Evolutionary conservation across 768 basidiomycete genomes (phyloP).

Genomic region (Mycena galopus): DNA sequence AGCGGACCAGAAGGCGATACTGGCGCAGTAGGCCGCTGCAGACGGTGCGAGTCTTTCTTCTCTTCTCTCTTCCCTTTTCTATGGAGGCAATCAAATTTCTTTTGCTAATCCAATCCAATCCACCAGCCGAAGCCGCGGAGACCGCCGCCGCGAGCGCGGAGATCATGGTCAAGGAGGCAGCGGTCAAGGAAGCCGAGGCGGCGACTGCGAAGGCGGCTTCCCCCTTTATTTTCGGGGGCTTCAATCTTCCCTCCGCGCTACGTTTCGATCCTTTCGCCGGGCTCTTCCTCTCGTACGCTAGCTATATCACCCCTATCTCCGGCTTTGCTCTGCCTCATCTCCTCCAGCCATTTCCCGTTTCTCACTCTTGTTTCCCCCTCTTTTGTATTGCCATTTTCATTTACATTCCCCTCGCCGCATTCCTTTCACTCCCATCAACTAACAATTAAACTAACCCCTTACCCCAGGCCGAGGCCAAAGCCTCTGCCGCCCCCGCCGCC

Average conservation of each 20-base stretch:
- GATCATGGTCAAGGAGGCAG: slow-evolving; percentile 31
- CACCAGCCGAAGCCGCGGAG: slow-evolving; percentile 4
- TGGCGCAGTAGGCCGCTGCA: slow-evolving; percentile 2
- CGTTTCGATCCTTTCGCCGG: neutral
- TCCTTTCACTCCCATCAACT: neutral
- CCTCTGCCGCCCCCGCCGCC: slow-evolving; percentile 24
- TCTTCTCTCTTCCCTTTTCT: too few species aligned
- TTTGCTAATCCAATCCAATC: too few species aligned
- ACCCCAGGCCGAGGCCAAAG: slow-evolving; percentile 31
- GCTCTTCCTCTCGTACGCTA: too few species aligned
- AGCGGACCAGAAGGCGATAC: neutral
- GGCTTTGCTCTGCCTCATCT: too few species aligned
- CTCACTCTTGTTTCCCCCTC: neutral
- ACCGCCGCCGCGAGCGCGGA: slow-evolving; percentile 9
- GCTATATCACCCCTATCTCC: too few species aligned
- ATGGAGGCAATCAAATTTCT: too few species aligned
- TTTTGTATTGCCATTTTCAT: too few species aligned
- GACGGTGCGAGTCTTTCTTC: neutral
- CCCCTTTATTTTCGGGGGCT: too few species aligned
- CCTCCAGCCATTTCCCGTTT: neutral
- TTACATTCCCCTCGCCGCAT: neutral
- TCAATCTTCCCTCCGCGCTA: neutral
- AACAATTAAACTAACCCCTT: too few species aligned
- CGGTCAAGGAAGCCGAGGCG: slow-evolving; percentile 10
- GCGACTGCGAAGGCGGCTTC: slow-evolving; percentile 21